Conservation (phyloP, 2,329 filamentous ascomycete species). For the Trichoderma sp. region DNA sequence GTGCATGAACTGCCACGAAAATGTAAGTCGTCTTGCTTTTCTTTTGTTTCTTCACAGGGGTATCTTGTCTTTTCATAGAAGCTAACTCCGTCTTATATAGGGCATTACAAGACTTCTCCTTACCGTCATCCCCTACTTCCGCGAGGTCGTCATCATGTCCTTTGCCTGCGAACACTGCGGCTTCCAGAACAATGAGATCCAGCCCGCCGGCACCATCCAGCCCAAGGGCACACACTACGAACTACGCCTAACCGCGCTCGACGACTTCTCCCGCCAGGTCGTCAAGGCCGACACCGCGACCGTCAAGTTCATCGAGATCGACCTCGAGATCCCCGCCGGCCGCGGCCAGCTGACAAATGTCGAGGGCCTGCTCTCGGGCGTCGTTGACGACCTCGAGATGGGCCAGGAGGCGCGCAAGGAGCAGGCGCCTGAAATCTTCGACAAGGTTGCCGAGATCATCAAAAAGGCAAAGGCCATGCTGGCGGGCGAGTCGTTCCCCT, state of each 20-base stretch:
- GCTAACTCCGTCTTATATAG: conserved; percentile 45
- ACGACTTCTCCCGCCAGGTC: conserved; percentile 82
- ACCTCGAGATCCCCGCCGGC: conserved; percentile 89
- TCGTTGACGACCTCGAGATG: conserved; percentile 77
- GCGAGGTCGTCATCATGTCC: conserved; percentile 96
- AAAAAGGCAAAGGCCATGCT: conserved; percentile 75
- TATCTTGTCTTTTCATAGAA: background rate
- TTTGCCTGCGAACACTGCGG: conserved; percentile 90
- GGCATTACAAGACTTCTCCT: conserved; percentile 84
- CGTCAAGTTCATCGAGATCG: conserved; percentile 86
- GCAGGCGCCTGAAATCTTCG: conserved; percentile 73
- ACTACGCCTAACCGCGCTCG: conserved; percentile 69
- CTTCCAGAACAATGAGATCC: conserved; percentile 90
- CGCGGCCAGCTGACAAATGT: conserved; percentile 91
- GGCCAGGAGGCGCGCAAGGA: conserved; percentile 82
- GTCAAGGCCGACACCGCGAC: conserved; percentile 88
- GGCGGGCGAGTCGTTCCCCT: conserved; percentile 76
- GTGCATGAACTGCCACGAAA: conserved; percentile 83
- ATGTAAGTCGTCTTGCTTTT: conserved; percentile 53
- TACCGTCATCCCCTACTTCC: conserved; percentile 93
- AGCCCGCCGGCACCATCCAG: conserved; percentile 89
- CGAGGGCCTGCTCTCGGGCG: conserved; percentile 78
- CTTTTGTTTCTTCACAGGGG: background rate
- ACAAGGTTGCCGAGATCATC: conserved; percentile 77
- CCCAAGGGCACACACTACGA: conserved; percentile 84